These are phyloP conservation scores for Pulicaria dysenterica DNA, from an alignment of 129 eudicot genomes.

Conservation along the genomic window DNA sequence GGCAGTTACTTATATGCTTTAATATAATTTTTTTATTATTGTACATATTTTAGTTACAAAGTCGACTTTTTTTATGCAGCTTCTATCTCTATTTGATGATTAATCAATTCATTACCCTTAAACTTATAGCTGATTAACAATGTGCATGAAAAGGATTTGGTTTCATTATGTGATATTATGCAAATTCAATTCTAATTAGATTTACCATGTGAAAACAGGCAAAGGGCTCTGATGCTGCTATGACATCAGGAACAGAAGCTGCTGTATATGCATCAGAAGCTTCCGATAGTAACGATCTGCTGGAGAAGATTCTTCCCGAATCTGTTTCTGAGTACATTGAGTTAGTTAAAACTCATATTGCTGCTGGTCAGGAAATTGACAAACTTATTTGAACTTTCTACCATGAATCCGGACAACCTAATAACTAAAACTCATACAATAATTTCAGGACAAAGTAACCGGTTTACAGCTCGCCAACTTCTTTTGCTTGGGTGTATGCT, in stretches of 20 bases:
- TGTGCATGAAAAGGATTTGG: neutral
- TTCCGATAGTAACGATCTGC: conserved; percentile 81
- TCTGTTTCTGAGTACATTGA: conserved; percentile 78
- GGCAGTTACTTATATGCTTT: neutral
- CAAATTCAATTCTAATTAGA: neutral
- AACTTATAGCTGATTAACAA: conserved; percentile 2
- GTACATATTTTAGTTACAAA: neutral
- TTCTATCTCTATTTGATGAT: neutral
- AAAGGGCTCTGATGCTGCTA: conserved; percentile 96
- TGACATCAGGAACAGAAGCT: conserved; percentile 89
- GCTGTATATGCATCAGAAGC: conserved; percentile 98
- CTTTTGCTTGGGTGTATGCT: conserved; percentile 83
- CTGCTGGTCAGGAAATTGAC: conserved; percentile 55
- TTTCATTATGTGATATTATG: neutral
- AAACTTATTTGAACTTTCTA: neutral
- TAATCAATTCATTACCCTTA: neutral
- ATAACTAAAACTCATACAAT: neutral
- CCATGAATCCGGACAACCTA: neutral
- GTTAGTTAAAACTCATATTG: conserved; percentile 76
- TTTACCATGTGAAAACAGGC: conserved; percentile 49
- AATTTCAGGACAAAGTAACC: conserved; percentile 68
- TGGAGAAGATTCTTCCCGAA: conserved; percentile 81
- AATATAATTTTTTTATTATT: neutral
- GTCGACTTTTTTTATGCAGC: neutral
- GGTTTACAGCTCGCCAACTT: conserved; percentile 83